These are phyloP conservation scores for Aegilops speltoides DNA, from an alignment of 176 grass and related monocot genomes.

Conservation along the genomic window DNA sequence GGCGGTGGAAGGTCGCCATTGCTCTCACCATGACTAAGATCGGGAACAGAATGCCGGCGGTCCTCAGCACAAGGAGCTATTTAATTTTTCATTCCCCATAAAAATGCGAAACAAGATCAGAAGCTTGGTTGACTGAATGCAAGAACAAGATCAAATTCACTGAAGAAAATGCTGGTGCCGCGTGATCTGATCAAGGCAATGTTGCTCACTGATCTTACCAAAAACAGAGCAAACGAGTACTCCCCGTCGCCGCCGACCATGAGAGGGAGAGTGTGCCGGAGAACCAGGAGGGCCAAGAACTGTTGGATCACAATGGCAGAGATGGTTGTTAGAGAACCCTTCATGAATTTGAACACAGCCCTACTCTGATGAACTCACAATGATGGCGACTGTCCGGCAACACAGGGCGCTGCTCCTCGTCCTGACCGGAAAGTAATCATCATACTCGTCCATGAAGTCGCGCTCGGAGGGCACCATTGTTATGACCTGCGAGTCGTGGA, in stretches of 20 bases:
- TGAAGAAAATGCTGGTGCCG: background rate
- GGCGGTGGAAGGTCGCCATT: conserved; percentile 54
- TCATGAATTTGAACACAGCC: background rate
- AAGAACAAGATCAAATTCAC: background rate
- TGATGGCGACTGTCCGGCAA: conserved; percentile 61
- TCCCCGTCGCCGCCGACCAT: conserved; percentile 63
- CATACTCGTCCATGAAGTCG: conserved; percentile 38
- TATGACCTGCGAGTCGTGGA: conserved; percentile 71
- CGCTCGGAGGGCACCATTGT: conserved; percentile 76
- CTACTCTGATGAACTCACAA: conserved; percentile 48
- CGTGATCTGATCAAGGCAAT: background rate
- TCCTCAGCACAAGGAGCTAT: conserved; percentile 72
- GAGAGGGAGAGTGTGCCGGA: conserved; percentile 82
- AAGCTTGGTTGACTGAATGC: background rate
- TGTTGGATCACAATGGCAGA: conserved; percentile 26
- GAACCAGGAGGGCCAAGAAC: conserved; percentile 82
- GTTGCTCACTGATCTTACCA: conserved; percentile 45
- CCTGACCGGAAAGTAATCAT: conserved; percentile 53
- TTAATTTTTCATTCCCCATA: background rate
- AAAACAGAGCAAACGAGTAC: conserved; percentile 71
- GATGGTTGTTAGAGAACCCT: background rate
- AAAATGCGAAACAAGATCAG: conserved; percentile 4
- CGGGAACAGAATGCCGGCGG: conserved; percentile 67
- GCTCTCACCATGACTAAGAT: conserved; percentile 72
- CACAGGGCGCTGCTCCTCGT: conserved; percentile 49